A percentile compares a stretch with the other conserved stretches of the same genome.
phyloP scores from a whole-genome alignment of 805 yeast genomes.

The Wickerhamomyces silvicola region DNA sequence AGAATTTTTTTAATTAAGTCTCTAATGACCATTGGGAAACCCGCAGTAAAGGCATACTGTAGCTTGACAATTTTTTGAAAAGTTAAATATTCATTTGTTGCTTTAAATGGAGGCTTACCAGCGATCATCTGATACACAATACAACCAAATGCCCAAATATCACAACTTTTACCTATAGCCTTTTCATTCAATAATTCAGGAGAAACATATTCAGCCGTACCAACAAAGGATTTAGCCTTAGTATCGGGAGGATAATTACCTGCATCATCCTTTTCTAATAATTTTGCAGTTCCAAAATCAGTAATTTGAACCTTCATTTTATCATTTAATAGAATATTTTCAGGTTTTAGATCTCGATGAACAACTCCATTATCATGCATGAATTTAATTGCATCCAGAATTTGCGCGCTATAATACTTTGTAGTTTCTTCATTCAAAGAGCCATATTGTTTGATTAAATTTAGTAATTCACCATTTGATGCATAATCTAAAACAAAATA shows the following conservation, averaged over 20 bases:
- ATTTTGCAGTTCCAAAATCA: conserved; percentile 80
- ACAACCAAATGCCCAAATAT: conserved; percentile 99
- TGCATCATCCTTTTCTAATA: conserved; percentile 46
- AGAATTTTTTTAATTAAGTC: conserved; percentile 68
- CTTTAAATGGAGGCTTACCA: conserved; percentile 85
- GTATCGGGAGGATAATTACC: conserved; percentile 59
- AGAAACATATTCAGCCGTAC: conserved; percentile 80
- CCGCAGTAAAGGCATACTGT: conserved; percentile 80
- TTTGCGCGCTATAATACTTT: conserved; percentile 64
- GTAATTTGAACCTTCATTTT: conserved; percentile 62
- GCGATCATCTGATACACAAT: conserved; percentile 93
- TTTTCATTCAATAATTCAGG: conserved; percentile 75
- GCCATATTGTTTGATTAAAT: conserved; percentile 63
- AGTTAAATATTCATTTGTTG: conserved; percentile 73
- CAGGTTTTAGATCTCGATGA: conserved; percentile 82
- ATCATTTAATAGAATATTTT: conserved; percentile 62
- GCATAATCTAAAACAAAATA: conserved; percentile 78
- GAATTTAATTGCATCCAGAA: conserved; percentile 63
- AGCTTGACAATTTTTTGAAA: conserved; percentile 77
- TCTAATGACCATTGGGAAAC: conserved; percentile 67
- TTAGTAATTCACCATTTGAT: conserved; percentile 67
- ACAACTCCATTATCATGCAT: conserved; percentile 73
- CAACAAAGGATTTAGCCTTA: conserved; percentile 75
- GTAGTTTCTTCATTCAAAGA: conserved; percentile 65
- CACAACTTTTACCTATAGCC: conserved; percentile 85